Evolutionary conservation across 495 filamentous ascomycete genomes (phyloP).

Genomic region (Aspergillus sclerotioniger): DNA sequence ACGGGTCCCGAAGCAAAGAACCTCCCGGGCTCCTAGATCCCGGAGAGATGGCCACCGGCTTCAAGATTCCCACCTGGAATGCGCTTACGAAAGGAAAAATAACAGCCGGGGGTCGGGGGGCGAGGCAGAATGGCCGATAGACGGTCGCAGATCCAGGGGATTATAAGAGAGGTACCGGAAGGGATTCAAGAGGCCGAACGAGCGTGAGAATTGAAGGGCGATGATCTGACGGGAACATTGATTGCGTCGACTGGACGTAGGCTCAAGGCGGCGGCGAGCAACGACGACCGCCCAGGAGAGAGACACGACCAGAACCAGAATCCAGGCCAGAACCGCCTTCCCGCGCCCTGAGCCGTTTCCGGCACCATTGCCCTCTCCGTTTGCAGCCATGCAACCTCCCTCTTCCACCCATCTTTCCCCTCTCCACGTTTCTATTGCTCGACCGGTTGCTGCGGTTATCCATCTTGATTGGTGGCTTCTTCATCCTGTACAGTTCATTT

Average conservation of each 20-base stretch:
- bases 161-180: neutral
- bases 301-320: neutral
- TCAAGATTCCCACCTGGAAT: constrained; percentile 3
- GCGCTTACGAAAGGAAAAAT: neutral
- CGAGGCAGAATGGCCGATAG: neutral
- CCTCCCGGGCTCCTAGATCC: constrained; percentile 6
- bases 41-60: constrained; percentile 6
- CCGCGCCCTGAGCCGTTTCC: constrained; percentile 9
- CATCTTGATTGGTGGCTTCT: constrained; percentile 3
- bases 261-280: neutral
- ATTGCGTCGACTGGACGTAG: neutral
- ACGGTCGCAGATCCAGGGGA: neutral
- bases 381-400: constrained; percentile 19
- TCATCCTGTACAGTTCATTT: neutral
- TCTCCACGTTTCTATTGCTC: neutral
- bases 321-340: neutral
- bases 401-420: neutral
- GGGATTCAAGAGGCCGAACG: neutral
- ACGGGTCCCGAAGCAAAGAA: constrained; percentile 12
- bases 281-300: neutral
- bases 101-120: neutral
- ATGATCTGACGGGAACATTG: neutral
- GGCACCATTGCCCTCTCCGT: constrained; percentile 14
- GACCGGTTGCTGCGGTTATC: neutral
- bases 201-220: neutral